phyloP scores from a whole-genome alignment of 352 stramenopile genomes.

The Globisporangium radiosum region DNA sequence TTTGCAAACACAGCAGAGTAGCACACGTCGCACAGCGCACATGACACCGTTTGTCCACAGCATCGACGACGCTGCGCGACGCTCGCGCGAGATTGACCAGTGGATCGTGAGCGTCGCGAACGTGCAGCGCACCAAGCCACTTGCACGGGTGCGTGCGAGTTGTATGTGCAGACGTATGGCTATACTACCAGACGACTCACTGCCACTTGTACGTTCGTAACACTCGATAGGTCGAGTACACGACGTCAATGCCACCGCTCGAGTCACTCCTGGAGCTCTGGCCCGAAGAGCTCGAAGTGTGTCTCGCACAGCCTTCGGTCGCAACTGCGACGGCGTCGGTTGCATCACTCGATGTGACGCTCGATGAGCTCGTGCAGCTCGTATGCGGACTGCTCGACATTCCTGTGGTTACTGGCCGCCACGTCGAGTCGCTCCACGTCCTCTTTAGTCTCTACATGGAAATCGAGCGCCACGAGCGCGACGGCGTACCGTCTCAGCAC shows the following conservation, averaged over 20 bases:
- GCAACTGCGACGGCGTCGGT: constrained; percentile 16
- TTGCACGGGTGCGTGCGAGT: constrained; percentile 20
- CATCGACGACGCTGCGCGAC: constrained; percentile 86
- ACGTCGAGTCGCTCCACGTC: constrained; percentile 87
- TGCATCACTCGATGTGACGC: constrained; percentile 67
- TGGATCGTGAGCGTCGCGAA: constrained; percentile 92
- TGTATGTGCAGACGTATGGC: background rate
- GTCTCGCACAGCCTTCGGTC: constrained; percentile 25
- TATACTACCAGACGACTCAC: too few relatives aligned
- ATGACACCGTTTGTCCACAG: constrained; percentile 64
- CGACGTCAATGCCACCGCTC: constrained; percentile 84
- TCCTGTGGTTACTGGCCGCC: constrained; percentile 73
- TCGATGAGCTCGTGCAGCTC: constrained; percentile 81
- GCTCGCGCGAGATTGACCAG: constrained; percentile 82
- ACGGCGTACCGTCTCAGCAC: constrained; percentile 19
- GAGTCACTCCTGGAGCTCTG: constrained; percentile 88
- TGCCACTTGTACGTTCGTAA: background rate
- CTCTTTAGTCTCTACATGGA: constrained; percentile 90
- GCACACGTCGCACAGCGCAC: constrained; percentile 26
- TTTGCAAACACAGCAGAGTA: constrained; percentile 66
- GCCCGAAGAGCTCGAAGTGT: constrained; percentile 80
- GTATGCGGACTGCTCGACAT: constrained; percentile 91
- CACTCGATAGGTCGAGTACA: constrained; percentile 55
- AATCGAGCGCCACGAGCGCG: constrained; percentile 53
- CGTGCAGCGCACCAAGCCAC: constrained; percentile 77